Conservation (phyloP, 768 basidiomycete genomes). For the Auriscalpium orientale region DNA sequence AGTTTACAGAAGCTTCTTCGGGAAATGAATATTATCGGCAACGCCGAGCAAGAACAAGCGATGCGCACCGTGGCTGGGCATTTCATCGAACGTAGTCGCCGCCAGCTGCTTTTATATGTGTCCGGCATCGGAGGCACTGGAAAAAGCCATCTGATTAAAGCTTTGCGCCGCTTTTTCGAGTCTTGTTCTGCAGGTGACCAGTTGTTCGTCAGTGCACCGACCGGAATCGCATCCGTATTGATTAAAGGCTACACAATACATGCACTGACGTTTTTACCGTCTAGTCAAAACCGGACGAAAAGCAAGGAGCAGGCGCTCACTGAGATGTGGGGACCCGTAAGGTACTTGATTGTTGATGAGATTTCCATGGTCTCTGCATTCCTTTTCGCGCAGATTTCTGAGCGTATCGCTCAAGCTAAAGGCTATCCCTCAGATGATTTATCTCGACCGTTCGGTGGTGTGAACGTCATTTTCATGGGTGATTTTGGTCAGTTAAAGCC, state of each 20-base stretch:
- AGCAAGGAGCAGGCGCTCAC: conserved; percentile 3
- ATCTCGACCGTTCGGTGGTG: neutral
- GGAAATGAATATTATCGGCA: neutral
- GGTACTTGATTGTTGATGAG: too few species aligned
- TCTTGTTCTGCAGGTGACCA: too few species aligned
- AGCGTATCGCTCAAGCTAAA: too few species aligned
- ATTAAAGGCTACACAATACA: conserved; percentile 25
- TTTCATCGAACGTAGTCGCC: neutral
- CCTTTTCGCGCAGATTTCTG: too few species aligned
- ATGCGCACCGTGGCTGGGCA: neutral
- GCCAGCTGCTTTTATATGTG: conserved; percentile 22
- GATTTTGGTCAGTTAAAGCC: neutral
- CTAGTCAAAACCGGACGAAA: conserved; percentile 1
- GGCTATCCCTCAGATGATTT: neutral
- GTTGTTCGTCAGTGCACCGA: too few species aligned
- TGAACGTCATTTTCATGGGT: neutral
- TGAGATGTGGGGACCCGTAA: conserved; percentile 11
- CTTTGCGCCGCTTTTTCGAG: conserved; percentile 15
- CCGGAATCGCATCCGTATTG: conserved; percentile 21
- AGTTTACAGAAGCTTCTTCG: too few species aligned
- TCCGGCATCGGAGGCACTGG: conserved; percentile 24
- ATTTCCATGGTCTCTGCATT: too few species aligned
- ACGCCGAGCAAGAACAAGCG: neutral
- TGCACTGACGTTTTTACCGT: conserved; percentile 16
- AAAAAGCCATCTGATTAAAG: conserved; percentile 22